Conservation (phyloP, 345 rosid genomes). For the Hibiscus trionum region DNA sequence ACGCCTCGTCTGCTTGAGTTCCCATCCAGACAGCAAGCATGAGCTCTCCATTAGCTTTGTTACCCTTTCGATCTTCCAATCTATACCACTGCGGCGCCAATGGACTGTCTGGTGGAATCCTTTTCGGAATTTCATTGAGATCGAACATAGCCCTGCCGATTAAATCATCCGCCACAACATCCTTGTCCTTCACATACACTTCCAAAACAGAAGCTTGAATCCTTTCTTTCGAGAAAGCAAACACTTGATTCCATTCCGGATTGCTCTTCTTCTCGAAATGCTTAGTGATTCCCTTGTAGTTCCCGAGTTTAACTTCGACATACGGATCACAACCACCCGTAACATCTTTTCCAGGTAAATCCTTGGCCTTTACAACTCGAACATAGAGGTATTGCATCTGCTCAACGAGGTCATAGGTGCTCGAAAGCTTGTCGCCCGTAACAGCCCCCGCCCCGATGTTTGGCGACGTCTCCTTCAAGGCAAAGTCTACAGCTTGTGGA, state of each 20-base stretch:
- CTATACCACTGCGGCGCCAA: conserved; percentile 97
- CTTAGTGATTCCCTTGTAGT: conserved; percentile 77
- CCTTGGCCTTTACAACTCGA: conserved; percentile 84
- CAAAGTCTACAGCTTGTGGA: conserved; percentile 55
- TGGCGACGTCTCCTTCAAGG: conserved; percentile 89
- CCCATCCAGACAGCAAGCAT: conserved; percentile 99
- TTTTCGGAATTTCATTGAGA: conserved; percentile 74
- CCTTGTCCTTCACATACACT: conserved; percentile 79
- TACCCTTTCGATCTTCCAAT: conserved; percentile 67
- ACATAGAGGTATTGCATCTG: conserved; percentile 98
- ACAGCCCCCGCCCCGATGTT: conserved; percentile 74
- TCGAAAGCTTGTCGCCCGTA: conserved; percentile 65
- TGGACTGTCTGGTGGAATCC: conserved; percentile 93
- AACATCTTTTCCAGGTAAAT: conserved; percentile 69
- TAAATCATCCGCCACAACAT: conserved; percentile 62
- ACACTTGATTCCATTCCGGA: conserved; percentile 95
- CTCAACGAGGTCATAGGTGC: conserved; percentile 95
- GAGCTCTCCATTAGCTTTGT: conserved; percentile 71
- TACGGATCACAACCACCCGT: conserved; percentile 87
- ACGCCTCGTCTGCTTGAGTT: conserved; percentile 98
- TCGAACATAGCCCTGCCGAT: conserved; percentile 70
- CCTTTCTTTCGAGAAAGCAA: conserved; percentile 90
- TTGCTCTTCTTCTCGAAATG: conserved; percentile 92
- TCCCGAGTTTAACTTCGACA: conserved; percentile 87
- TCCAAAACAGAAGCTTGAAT: conserved; percentile 82